Evolutionary conservation across 371 early-diverging fungal genomes (phyloP), one percentile per base, ranked within the genome.

Genomic region (Rhizoclosmatium hyalinum): DNA sequence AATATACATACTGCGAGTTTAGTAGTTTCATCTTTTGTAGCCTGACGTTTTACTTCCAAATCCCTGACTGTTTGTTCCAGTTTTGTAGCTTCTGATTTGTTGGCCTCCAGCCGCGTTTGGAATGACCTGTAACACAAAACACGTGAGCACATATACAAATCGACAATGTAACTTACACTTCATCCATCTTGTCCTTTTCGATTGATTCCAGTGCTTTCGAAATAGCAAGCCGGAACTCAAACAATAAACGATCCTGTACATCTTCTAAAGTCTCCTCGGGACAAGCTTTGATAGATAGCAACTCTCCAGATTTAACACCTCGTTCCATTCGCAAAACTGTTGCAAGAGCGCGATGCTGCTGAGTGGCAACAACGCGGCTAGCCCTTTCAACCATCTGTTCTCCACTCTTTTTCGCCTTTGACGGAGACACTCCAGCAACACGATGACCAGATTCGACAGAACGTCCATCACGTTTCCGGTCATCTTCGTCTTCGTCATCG

Each of bases 161-260:
- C 32, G 32, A 32, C 32, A 32, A 32, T 14, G n/a, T 54, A 45
- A n/a, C 50, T 50, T 6, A 66, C 66, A 6, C 14, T 50, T 66
- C 66, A 50, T 66, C 66, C 66, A 66, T 47, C 32, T 50, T 45
- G 24, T 66, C 66, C 50, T 66, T 45, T 50, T 66, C 66, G 12
- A 66, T 50, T 12, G 46, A n/a, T 47, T 50, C 50, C 66, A 17
- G 53, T 2, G 46, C 53, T 32, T 66, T 66, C 14, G 17, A 2
- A 45, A 66, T 6, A n/a, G 50, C 66, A 6, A 47, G 5, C 50
- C 24, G 12, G 24, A 66, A 66, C 53, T 66, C 66, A 17, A 50
- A 66, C 12, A 66, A 14, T 24, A 66, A 12, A 24, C 66, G 46
- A 10, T 66, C 66, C 24, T 66, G 45, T 0, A 66, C 66, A 2